Evolutionary conservation across 768 basidiomycete species (phyloP).

Genomic region (Pulveroboletus frians): DNA sequence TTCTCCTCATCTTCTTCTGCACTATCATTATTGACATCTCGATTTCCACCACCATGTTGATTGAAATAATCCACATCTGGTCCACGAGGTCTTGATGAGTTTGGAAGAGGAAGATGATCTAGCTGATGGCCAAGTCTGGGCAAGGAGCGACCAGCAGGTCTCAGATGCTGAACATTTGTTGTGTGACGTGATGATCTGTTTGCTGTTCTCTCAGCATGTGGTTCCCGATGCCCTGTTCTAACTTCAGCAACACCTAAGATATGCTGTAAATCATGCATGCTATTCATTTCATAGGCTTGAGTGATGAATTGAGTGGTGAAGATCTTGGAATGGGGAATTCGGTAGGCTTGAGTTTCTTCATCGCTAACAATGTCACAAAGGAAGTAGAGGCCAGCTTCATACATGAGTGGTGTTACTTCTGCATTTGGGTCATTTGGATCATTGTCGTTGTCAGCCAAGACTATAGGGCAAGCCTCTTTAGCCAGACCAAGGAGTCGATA

Average conservation of each 20-base stretch:
- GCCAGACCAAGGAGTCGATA: background rate
- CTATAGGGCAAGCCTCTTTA: background rate
- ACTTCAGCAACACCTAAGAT: background rate
- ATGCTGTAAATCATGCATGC: background rate
- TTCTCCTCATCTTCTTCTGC: background rate
- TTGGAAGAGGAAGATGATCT: background rate
- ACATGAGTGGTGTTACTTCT: background rate
- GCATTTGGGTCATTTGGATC: background rate
- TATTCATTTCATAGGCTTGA: background rate
- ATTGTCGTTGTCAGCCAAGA: background rate
- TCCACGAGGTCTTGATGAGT: background rate
- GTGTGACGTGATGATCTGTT: background rate
- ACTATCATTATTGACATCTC: background rate
- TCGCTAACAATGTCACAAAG: background rate
- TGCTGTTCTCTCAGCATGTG: background rate
- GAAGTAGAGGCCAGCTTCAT: constrained; percentile 1
- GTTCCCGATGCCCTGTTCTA: background rate
- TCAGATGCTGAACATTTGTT: background rate
- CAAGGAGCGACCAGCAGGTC: background rate
- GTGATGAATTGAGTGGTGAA: background rate
- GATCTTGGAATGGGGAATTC: background rate
- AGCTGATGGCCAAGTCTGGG: background rate
- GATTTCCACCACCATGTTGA: background rate
- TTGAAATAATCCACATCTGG: background rate
- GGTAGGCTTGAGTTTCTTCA: background rate